Evolutionary conservation across 2,329 filamentous ascomycete genomes (phyloP).

Genomic region (Clarireedia homoeocarpa): DNA sequence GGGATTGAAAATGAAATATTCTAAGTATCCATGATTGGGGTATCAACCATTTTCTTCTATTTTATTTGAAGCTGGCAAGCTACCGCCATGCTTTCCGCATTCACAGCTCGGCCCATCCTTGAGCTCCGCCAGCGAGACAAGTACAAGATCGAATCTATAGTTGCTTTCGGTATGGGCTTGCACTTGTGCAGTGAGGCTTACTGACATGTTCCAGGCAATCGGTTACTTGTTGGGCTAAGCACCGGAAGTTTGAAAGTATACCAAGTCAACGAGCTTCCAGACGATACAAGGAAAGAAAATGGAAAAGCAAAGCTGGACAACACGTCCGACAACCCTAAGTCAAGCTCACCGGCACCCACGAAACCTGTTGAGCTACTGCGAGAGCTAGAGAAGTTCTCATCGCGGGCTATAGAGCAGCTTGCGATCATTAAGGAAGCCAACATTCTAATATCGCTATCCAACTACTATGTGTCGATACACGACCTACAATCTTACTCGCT

Average conservation of each 20-base stretch:
- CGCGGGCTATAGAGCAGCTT: constrained; percentile 83
- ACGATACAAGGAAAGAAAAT: constrained; percentile 34
- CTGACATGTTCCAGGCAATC: constrained; percentile 55
- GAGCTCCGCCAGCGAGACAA: constrained; percentile 95
- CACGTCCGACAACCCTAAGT: constrained; percentile 11
- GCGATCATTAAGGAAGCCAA: constrained; percentile 94
- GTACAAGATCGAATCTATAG: constrained; percentile 91
- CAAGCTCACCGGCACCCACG: constrained; percentile 18
- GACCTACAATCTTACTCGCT: constrained; percentile 79
- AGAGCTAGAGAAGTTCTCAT: constrained; percentile 91
- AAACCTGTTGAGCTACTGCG: constrained; percentile 76
- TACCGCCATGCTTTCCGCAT: constrained; percentile 83
- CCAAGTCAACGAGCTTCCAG: constrained; percentile 65
- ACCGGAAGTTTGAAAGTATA: constrained; percentile 86
- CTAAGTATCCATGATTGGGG: constrained; percentile 1
- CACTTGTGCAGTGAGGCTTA: background rate
- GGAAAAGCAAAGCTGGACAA: constrained; percentile 30
- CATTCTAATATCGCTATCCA: constrained; percentile 82
- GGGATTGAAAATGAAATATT: background rate
- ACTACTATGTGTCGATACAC: constrained; percentile 81
- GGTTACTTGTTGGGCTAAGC: constrained; percentile 85
- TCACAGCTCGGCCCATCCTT: constrained; percentile 91
- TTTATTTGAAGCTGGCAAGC: constrained; percentile 19
- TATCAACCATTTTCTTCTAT: background rate
- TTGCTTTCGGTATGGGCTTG: constrained; percentile 65